phyloP scores from a whole-genome alignment of 2,329 filamentous ascomycete genomes.

The Epichloe scottii region DNA sequence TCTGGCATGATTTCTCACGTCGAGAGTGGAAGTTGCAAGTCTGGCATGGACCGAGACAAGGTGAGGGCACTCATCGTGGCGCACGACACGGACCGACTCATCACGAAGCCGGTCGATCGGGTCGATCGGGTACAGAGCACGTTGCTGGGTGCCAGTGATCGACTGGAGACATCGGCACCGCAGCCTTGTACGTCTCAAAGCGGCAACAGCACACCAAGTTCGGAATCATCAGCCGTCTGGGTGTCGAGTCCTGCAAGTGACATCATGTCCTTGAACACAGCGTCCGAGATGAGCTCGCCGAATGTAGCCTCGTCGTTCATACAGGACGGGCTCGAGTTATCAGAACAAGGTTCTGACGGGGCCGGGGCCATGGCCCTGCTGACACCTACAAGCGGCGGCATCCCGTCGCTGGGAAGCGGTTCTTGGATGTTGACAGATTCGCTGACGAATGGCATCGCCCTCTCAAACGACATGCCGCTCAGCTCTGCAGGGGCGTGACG shows the following conservation, averaged over 20 bases:
- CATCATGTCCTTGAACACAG: background rate
- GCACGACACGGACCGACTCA: slow-evolving; percentile 5
- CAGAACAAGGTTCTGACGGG: no score
- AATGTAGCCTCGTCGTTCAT: background rate
- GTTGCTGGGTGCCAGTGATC: background rate
- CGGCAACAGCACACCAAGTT: background rate
- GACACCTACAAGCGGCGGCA: background rate
- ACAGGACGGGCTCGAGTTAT: no score
- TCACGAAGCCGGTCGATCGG: background rate
- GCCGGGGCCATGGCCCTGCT: background rate
- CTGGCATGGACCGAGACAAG: slow-evolving; percentile 6
- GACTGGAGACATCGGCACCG: background rate
- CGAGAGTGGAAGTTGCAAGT: slow-evolving; percentile 7
- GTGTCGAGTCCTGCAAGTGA: background rate
- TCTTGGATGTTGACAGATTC: background rate
- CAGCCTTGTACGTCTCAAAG: background rate
- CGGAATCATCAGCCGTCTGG: background rate
- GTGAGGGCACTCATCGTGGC: slow-evolving; percentile 3
- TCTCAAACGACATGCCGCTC: background rate
- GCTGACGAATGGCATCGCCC: background rate
- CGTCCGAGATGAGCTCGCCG: background rate
- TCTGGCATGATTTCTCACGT: slow-evolving; percentile 9
- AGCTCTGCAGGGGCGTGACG: background rate
- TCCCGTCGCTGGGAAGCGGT: background rate
- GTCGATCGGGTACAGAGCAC: background rate